Percentiles rank a stretch among this genome's conserved stretches.
Conservation (phyloP, 345 rosid genomes). For the Melaleuca alternifolia region DNA sequence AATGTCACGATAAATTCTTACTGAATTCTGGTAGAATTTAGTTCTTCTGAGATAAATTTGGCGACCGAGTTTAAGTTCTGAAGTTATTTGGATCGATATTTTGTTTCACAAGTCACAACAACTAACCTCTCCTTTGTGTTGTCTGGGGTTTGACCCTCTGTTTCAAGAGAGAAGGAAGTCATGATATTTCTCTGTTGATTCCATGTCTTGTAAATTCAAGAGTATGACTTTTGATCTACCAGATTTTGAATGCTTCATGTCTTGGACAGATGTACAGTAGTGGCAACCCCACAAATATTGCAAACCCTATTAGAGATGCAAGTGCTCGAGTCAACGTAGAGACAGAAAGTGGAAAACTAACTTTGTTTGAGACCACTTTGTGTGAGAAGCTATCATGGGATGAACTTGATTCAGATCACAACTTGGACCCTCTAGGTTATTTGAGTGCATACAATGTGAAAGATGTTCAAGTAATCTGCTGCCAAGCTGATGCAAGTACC, state of each 20-base stretch:
- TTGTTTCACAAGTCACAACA: not conserved
- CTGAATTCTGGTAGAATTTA: not conserved
- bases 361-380: slow-evolving; percentile 29
- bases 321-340: slow-evolving; percentile 26
- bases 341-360: slow-evolving; percentile 28
- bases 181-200: not conserved
- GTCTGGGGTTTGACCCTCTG: not conserved
- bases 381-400: slow-evolving; percentile 32
- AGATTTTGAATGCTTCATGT: not conserved
- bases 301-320: slow-evolving; percentile 36
- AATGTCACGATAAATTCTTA: not conserved
- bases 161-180: not conserved
- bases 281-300: slow-evolving; percentile 43
- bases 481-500: slow-evolving; percentile 38
- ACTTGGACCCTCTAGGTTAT: slow-evolving; percentile 30
- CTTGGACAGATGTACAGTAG: slow-evolving; percentile 35
- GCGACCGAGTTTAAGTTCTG: not conserved
- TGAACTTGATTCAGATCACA: not conserved
- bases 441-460: slow-evolving; percentile 17
- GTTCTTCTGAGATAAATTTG: not conserved
- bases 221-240: not conserved
- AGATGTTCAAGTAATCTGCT: slow-evolving; percentile 39
- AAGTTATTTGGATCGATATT: not conserved
- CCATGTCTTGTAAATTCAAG: not conserved
- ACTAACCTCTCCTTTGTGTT: not conserved